Evolutionary conservation across 495 filamentous ascomycete species (phyloP).

Genomic region (Aspergillus ellipticus): DNA sequence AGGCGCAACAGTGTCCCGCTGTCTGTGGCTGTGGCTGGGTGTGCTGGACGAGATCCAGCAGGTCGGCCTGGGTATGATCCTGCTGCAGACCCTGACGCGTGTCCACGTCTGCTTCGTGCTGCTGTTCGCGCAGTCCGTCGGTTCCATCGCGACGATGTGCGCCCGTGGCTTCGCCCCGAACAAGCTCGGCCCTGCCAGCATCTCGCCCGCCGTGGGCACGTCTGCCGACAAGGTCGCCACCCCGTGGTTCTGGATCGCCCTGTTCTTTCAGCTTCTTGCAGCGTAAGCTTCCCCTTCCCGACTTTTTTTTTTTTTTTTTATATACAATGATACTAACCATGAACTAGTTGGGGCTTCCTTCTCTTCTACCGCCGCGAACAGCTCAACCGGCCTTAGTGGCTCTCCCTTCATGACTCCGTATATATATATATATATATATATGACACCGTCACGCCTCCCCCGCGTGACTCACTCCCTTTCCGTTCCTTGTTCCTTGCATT

Average conservation of each 20-base stretch:
- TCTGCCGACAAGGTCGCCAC: slow-evolving; percentile 39
- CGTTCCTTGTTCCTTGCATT: no score
- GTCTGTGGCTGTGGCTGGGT: slow-evolving; percentile 64
- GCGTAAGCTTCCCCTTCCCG: slow-evolving; percentile 11
- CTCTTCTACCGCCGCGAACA: slow-evolving; percentile 21
- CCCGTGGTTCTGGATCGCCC: slow-evolving; percentile 55
- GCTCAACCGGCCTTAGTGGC: slow-evolving; percentile 15
- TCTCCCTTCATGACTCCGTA: no score
- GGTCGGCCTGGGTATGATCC: slow-evolving; percentile 62
- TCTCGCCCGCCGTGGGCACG: slow-evolving; percentile 56
- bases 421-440: no score
- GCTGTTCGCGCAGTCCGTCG: slow-evolving; percentile 54
- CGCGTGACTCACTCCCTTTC: no score
- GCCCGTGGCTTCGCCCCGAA: slow-evolving; percentile 57
- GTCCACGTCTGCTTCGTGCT: slow-evolving; percentile 56
- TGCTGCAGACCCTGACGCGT: slow-evolving; percentile 59
- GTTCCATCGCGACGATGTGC: slow-evolving; percentile 54
- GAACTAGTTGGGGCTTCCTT: slow-evolving; percentile 18
- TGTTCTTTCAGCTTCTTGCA: slow-evolving; percentile 45
- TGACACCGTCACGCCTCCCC: no score
- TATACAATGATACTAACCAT: slow-evolving; percentile 4
- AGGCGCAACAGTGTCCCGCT: slow-evolving; percentile 50
- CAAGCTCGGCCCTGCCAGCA: slow-evolving; percentile 52
- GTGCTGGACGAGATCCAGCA: slow-evolving; percentile 60
- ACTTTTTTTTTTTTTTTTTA: neutral